These are phyloP conservation scores for Penicillium janthinellum DNA, from an alignment of 2,329 filamentous ascomycete genomes.

Conservation along the genomic window DNA sequence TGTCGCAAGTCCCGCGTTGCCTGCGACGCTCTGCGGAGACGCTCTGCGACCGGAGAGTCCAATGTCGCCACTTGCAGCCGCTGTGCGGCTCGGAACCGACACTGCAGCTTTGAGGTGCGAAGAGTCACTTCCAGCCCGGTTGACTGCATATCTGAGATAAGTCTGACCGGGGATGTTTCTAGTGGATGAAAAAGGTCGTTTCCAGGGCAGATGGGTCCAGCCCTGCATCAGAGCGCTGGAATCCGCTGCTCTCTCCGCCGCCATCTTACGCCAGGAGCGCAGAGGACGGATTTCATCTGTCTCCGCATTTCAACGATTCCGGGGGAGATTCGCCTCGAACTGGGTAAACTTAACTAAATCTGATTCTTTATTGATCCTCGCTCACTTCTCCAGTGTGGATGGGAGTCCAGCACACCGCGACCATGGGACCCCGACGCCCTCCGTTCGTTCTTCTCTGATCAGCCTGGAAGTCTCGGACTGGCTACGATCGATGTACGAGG, in stretches of 20 bases:
- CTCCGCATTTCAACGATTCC: not conserved
- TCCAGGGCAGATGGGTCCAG: conserved; percentile 5
- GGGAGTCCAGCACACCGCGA: conserved; percentile 6
- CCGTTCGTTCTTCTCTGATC: conserved; percentile 14
- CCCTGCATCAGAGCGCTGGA: conserved; percentile 4
- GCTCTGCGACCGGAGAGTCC: conserved; percentile 11
- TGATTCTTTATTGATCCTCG: not conserved
- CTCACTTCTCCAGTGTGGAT: not conserved
- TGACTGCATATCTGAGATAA: not conserved
- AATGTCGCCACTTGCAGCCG: conserved; percentile 15
- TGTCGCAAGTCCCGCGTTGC: conserved; percentile 35
- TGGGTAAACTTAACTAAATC: not conserved
- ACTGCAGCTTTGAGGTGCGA: conserved; percentile 18
- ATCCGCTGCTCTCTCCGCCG: conserved; percentile 4
- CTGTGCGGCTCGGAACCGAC: conserved; percentile 11
- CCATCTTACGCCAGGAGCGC: conserved; percentile 1
- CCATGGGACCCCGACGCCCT: conserved; percentile 11
- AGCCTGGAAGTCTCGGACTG: conserved; percentile 14
- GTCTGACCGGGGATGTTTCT: not conserved
- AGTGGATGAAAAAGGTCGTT: conserved; percentile 23
- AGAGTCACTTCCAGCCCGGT: not conserved
- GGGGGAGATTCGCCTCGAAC: not conserved
- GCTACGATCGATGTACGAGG: conserved; percentile 35
- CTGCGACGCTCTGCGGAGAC: conserved; percentile 32
- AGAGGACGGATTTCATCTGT: not conserved